Evolutionary conservation across 2,329 filamentous ascomycete species (phyloP).

Genomic region (Penicillium expansum): DNA sequence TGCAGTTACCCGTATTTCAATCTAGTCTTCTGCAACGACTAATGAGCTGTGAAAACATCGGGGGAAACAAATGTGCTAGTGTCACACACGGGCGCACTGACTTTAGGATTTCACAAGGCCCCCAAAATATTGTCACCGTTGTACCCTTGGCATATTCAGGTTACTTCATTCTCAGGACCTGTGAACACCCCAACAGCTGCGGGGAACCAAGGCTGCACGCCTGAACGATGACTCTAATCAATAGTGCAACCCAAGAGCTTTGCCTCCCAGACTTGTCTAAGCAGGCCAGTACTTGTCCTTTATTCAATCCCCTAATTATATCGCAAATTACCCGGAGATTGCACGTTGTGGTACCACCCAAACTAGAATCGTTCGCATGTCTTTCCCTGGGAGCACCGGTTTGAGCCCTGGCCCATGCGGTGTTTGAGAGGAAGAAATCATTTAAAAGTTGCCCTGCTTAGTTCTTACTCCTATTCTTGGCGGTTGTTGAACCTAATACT

Average conservation of each 20-base stretch:
- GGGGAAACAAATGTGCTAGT: neutral
- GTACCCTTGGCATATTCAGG: neutral
- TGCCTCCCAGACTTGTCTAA: neutral
- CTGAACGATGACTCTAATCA: neutral
- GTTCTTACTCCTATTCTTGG: neutral
- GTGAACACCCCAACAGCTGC: neutral
- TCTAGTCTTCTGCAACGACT: neutral
- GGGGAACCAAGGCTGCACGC: neutral
- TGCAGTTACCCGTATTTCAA: slow-evolving; percentile 1
- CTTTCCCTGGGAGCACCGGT: neutral
- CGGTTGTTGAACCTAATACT: neutral
- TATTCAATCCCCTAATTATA: neutral
- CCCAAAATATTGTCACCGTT: neutral
- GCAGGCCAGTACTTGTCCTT: neutral
- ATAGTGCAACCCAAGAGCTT: neutral
- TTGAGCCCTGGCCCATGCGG: neutral
- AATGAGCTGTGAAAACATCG: neutral
- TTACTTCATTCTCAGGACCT: neutral
- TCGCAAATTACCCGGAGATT: neutral
- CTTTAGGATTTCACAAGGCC: neutral
- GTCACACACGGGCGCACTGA: neutral
- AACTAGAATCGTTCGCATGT: neutral
- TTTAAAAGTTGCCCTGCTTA: neutral
- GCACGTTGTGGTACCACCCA: neutral
- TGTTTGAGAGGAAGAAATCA: neutral